Evolutionary conservation across 2,329 filamentous ascomycete species (phyloP), one percentile per base, ranked within the genome.

Genomic region (Cladosporium sp.): DNA sequence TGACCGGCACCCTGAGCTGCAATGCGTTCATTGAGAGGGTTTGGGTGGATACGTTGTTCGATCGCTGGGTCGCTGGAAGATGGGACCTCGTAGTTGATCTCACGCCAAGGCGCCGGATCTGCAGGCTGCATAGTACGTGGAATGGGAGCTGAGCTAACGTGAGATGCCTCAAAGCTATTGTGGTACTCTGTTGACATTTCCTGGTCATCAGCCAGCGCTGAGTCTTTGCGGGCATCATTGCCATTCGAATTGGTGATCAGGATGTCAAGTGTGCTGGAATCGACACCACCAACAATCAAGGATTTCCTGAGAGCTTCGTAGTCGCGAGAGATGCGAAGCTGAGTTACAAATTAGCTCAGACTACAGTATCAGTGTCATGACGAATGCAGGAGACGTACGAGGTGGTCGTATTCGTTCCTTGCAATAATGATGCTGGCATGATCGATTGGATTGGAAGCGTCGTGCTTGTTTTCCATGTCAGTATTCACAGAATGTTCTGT

Each of bases 361-460:
- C 36, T 19, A 27, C 15, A 11, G 7, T 24, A 4, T 34, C 4
- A 3, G 13, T 45, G n/a, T n/a, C n/a, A 11, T 12, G 27, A 6
- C 7, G n/a, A n/a, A 8, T 11, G 2, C 17, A 4, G 15, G 30
- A 59, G 56, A 51, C 75, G 66, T 58, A 83, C 73, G 54, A 89
- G 72, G 43, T 66, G 67, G 43, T 84, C 76, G 67, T 89, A 81
- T 61, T 89, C 83, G 43, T 69, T 65, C 61, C 76, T 81, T 32
- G 78, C 70, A 49, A 89, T 78, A 51, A 73, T 78, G 41, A 86
- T 72, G 41, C 57, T 56, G 42, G 53, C 51, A 9, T 58, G 50
- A 50, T 63, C 58, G 12, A 52, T 18, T 9, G 43, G 19, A 15
- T 20, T 29, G 22, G 4, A 4, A 13, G 22, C 12, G 18, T 39